Base-by-base conservation (phyloP, 176 grass and related monocot species). In the Eragrostis curvula region DNA sequence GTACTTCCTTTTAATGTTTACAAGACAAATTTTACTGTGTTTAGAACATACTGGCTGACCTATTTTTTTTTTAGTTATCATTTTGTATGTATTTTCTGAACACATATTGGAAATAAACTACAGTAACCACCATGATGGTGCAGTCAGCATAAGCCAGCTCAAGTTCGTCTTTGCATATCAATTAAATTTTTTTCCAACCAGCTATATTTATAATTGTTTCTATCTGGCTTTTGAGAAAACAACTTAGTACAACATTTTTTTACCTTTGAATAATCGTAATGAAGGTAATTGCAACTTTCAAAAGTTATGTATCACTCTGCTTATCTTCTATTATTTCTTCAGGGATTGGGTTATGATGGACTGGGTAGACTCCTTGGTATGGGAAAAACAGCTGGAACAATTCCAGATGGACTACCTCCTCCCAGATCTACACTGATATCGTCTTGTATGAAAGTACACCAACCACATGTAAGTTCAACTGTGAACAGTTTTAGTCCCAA, bases 371-470 rank as follows among this genome's bases (percentile, higher is more conserved):
- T 95, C 61, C 88, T 95, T 16, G 92, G 96, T 71, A 83, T 98
- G 88, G 75, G 71, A 48, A 87, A 79, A 73, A 98, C 87, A 81
- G 61, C 52, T 18, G 90, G 88, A 66, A 95, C 96, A 79, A 68
- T 95, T 87, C 79, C 70, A 71, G 84, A 93, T 88, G 92, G 78
- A 79, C 57, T 98, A 25, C 90, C 96, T 86, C 92, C 92, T 88
- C 85, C 88, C 85, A 89, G 81, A 90, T 88, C 87, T 12, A 30
- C 85, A 81, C 36, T 98, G 53, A 63, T 86, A 67, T 91, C 96
- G 47, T 93, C 96, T 69, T 90, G 84, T 83, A 85, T 81, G 85
- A 88, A 82, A 72, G 73, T 84, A 45, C 81, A 91, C 72, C 79
- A 86, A 79, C 90, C 92, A 86, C 85, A 87, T 91, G 96, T 98